Base-by-base conservation (phyloP, 2,329 filamentous ascomycete species). In the Fonsecaea nubica region DNA sequence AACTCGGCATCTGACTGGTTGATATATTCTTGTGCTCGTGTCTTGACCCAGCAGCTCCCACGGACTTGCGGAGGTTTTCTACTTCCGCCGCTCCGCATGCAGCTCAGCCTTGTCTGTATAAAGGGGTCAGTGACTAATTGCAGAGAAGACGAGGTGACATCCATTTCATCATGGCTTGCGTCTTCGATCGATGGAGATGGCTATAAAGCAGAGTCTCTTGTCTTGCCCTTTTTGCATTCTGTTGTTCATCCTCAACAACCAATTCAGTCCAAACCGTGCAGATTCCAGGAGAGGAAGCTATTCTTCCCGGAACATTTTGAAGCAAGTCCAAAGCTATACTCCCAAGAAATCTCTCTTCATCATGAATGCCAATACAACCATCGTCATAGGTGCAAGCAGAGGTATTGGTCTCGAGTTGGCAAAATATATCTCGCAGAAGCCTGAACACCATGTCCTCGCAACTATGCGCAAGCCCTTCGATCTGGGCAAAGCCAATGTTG, bases 381-480 rank as follows among this genome's bases (percentile, higher is more conserved):
- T 65, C n/a, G 58, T 65, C 25, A 35, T 65, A 62, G 63, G 58
- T 45, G 58, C 52, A 10, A 65, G 52, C 53, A 50, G 58, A 36
- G 63, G 50, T 6, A 52, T 58, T 53, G 63, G 58, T 35, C 12
- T 65, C 38, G 63, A 62, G 54, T 32, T 64, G 35, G 48, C 35
- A 12, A 64, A 59, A 25, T 59, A 38, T 30, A 50, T 66, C 15
- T 33, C 59, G 38, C 42, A 59, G 12, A 54, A 30, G n/a, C 60
- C 64, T 4, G 36, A 63, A 18, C 13, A 56, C 35, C 60, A 50
- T 25, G 59, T 66, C 25, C 36, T 66, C 30, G 64, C 64, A 30
- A 66, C 64, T 30, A 63, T 66, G 59, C 64, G 59, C 35, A 63
- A 54, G 35, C 54, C 59, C 25, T 56, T 59, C 48, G 42, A 38